Evolutionary conservation across 1,284 basidiomycete genomes (phyloP).

Genomic region (Ustilago trichophora): DNA sequence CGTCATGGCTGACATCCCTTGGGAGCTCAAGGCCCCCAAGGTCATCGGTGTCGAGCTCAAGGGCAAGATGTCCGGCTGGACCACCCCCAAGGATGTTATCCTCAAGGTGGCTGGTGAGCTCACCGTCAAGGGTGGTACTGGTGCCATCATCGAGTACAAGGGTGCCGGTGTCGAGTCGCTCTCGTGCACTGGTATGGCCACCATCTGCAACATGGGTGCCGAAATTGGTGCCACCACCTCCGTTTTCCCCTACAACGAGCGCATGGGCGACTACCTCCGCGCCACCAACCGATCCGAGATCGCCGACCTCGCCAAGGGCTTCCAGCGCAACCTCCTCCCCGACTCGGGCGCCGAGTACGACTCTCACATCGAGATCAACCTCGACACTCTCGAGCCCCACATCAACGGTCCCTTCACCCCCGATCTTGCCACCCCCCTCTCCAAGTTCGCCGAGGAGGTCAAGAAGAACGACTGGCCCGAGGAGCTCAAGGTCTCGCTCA

Average conservation of each 20-base stretch:
- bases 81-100: constrained; percentile 80
- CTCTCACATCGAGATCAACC: constrained; percentile 91
- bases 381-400: constrained; percentile 96
- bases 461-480: constrained; percentile 96
- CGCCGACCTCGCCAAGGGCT: constrained; percentile 86
- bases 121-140: constrained; percentile 67
- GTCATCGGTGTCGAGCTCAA: constrained; percentile 97
- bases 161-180: constrained; percentile 85
- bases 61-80: constrained; percentile 95
- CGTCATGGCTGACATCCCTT: constrained; percentile 95
- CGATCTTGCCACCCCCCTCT: constrained; percentile 73
- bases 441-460: constrained; percentile 89
- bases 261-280: constrained; percentile 91
- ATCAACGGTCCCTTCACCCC: constrained; percentile 93
- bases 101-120: constrained; percentile 66
- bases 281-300: constrained; percentile 91
- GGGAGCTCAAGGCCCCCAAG: constrained; percentile 99
- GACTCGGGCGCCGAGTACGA: constrained; percentile 94
- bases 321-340: constrained; percentile 89
- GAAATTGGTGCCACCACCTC: constrained; percentile 99
- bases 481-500: constrained; percentile 95
- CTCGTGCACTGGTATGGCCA: constrained; percentile 99
- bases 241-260: constrained; percentile 96
- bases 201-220: constrained; percentile 99
- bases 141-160: constrained; percentile 67